Percentiles rank a stretch among this genome's conserved stretches.
Evolutionary conservation across 495 filamentous ascomycete species (phyloP).

Genomic region (Annulohypoxylon stygium): DNA sequence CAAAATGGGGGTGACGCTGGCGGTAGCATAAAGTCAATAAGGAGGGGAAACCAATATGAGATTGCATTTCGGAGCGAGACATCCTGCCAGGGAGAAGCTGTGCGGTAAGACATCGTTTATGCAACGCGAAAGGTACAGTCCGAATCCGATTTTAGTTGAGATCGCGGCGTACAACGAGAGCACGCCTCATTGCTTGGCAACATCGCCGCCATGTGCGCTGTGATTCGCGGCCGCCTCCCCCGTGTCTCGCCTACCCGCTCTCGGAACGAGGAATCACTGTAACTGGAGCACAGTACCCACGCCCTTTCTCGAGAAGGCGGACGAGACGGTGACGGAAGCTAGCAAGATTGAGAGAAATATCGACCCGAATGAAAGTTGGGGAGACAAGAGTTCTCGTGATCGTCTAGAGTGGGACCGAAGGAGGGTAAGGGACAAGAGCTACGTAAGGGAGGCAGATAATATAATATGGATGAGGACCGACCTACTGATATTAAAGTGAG

Average conservation of each 20-base stretch:
- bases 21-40: constrained; percentile 6
- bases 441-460: constrained; percentile 22
- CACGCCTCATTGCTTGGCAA: constrained; percentile 41
- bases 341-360: constrained; percentile 17
- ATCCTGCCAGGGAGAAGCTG: constrained; percentile 20
- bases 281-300: constrained; percentile 31
- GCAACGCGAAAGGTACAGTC: constrained; percentile 28
- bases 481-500: background rate
- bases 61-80: constrained; percentile 23
- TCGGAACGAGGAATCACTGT: constrained; percentile 30
- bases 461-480: constrained; percentile 17
- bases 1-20: background rate
- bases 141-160: constrained; percentile 27
- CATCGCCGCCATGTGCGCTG: constrained; percentile 17
- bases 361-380: constrained; percentile 7
- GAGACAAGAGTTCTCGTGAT: constrained; percentile 34
- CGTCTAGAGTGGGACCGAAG: constrained; percentile 23
- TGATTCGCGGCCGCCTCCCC: constrained; percentile 38
- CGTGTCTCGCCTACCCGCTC: constrained; percentile 43
- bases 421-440: constrained; percentile 31
- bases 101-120: constrained; percentile 37
- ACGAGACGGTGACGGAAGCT: constrained; percentile 20
- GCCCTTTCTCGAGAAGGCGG: background rate
- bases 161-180: constrained; percentile 28
- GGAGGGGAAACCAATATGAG: constrained; percentile 21